Evolutionary conservation across 345 rosid species (phyloP), one percentile per base, ranked within the genome.

Genomic region (Hibiscus tridactylites): DNA sequence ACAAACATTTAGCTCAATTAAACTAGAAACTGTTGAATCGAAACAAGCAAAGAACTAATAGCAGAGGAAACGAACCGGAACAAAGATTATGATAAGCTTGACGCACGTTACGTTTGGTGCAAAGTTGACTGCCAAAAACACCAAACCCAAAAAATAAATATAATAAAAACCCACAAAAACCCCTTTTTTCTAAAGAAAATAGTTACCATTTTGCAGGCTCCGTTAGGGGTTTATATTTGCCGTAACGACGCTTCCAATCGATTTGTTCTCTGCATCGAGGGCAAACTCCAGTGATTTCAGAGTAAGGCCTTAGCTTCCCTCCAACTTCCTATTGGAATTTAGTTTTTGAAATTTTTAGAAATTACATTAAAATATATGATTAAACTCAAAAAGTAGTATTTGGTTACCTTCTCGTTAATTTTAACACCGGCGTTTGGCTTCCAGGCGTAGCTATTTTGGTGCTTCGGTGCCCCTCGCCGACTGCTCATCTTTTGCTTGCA

Each of bases 81-180:
- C 99, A 95, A 24, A 95, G 77, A 77, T 81, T 92, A 83, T 95
- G 99, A 72, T 92, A 92, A 16, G 97, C 99, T 78, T 92, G 99
- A 78, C 97, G 99, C 72, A 95, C 99, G 53, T 87, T 84, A 46
- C 97, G 91, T 75, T 90, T 95, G 0, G 89, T 68, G 74, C 97
- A 87, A 29, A 74, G 61, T 76, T 85, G 91, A 74, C 93, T 89
- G 82, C 47, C 57, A 75, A 69, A 33, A 26, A 49, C 44, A 7
- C 1, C 10, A 39, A 21, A 24, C 44, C 70, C 28, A 29, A 57
- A 19, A 11, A 59, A 17, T 17, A 52, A 71, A 37, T 33, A 16
- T 6, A 7, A 39, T 6, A 39, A 7, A n/a, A 16, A 13, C 56
- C 56, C 8, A 73, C n/a, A 49, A n/a, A 16, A 46, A 71, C 5